phyloP scores from a whole-genome alignment of 2,329 filamentous ascomycete species.

The Stagonosporopsis chrysanthemi region DNA sequence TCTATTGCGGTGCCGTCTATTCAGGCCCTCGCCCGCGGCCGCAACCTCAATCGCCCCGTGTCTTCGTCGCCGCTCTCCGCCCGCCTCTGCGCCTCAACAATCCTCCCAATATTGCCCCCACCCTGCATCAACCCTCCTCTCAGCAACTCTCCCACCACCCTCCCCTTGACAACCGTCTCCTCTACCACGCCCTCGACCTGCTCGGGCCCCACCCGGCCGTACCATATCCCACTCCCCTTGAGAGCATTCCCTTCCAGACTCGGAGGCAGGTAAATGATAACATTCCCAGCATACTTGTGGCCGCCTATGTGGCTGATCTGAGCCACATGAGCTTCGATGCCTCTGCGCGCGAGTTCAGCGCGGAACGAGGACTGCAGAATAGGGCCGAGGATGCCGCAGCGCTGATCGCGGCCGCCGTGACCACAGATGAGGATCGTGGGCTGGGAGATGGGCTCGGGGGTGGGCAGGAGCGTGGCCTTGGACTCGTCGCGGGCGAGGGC shows the following conservation, averaged over 20 bases:
- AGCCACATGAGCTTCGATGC: conserved; percentile 67
- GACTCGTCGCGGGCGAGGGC: conserved; percentile 57
- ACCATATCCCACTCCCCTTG: conserved; percentile 79
- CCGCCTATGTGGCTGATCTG: conserved; percentile 82
- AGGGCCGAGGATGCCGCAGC: conserved; percentile 84
- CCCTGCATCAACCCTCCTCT: conserved; percentile 67
- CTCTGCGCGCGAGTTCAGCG: conserved; percentile 60
- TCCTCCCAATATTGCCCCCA: conserved; percentile 38
- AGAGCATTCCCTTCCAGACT: conserved; percentile 59
- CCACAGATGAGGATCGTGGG: conserved; percentile 80
- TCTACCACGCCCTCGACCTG: conserved; percentile 78
- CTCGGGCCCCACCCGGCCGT: conserved; percentile 76
- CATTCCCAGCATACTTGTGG: conserved; percentile 85
- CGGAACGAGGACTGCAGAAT: conserved; percentile 76
- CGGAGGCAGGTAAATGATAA: conserved; percentile 80
- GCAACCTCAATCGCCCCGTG: conserved; percentile 28
- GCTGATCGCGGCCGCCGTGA: conserved; percentile 79
- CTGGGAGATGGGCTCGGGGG: conserved; percentile 57
- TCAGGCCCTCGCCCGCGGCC: conserved; percentile 27
- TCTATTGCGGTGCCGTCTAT: background rate
- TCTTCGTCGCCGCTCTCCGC: conserved; percentile 37
- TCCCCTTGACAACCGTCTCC: conserved; percentile 73
- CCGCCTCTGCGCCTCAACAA: conserved; percentile 44
- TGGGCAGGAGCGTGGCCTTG: conserved; percentile 56
- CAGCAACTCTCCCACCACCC: conserved; percentile 74